phyloP scores from a whole-genome alignment of 1,284 basidiomycete species.

The Heterobasidion irregulare region DNA sequence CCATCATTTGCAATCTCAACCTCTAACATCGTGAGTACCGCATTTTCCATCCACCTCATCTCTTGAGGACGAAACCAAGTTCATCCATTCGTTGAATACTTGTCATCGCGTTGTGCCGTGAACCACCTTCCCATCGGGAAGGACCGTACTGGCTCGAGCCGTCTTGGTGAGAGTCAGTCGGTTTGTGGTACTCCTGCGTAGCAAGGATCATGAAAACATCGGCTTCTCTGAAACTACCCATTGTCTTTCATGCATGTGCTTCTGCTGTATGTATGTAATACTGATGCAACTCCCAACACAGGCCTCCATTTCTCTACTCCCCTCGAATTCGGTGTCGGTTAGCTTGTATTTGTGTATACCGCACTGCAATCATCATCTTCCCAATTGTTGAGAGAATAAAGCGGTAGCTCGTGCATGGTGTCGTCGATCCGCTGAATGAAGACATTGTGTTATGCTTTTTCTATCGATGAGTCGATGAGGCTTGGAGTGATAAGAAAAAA shows the following conservation, averaged over 20 bases:
- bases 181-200: slow-evolving; percentile 1
- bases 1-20: background rate
- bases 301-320: background rate
- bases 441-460: too few species aligned
- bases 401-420: too few species aligned
- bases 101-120: slow-evolving; percentile 4
- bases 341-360: too few species aligned
- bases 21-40: background rate
- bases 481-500: too few species aligned
- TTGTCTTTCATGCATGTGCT: background rate
- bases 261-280: background rate
- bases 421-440: too few species aligned
- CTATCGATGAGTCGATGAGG: too few species aligned
- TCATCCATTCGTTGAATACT: slow-evolving; percentile 68
- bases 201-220: slow-evolving; percentile 13
- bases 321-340: background rate
- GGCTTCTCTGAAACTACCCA: slow-evolving; percentile 13
- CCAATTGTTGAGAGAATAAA: too few species aligned
- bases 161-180: slow-evolving; percentile 10
- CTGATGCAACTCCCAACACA: background rate
- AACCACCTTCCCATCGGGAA: slow-evolving; percentile 7
- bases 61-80: slow-evolving; percentile 51
- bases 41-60: background rate
- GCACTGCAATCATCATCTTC: too few species aligned
- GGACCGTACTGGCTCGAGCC: slow-evolving; percentile 4